Evolutionary conservation across 2,329 filamentous ascomycete species (phyloP), one percentile per base, ranked within the genome.

Genomic region (Ilyonectria destructans): DNA sequence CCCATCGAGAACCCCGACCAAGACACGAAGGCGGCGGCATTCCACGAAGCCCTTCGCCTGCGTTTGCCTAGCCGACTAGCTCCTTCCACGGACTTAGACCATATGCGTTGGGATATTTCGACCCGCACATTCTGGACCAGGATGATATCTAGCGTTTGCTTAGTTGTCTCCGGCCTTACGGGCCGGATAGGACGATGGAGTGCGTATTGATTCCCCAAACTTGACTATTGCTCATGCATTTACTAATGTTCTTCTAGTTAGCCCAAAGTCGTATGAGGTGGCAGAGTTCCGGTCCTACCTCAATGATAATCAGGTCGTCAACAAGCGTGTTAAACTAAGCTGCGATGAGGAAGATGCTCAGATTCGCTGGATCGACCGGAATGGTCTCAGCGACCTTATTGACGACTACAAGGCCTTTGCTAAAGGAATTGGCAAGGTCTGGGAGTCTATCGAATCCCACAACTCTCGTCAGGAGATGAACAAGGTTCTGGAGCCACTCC

Each of bases 71-170:
- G 13, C 43, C 69, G 49, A 70, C 55, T 58, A 51, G 37, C n/a
- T 9, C 19, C 19, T n/a, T 21, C 2, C 21, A 12, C 74, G 72
- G 40, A 57, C n/a, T 55, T 65, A 52, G 62, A 66, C 52, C 69
- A 64, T 54, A 78, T 79, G 78, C 74, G 67, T 57, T 69, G 54
- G 69, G 58, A 52, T 59, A 68, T 51, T 40, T 51, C 46, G 6
- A 51, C 74, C 31, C 51, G 71, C 63, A 68, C 68, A 71, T 72
- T 69, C 67, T 56, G 78, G 59, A 62, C 71, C 72, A 73, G 73
- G 75, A 80, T 80, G 76, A 78, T 80, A 70, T 69, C 73, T 51
- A 72, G 62, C 49, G 55, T 79, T 60, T 69, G 70, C 49, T 69
- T 74, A 31, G 76, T 74, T 35, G 57, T 79, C 26, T 68, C 76